Base-by-base conservation (phyloP, 805 yeast genomes). In the Ogataea sp. region DNA sequence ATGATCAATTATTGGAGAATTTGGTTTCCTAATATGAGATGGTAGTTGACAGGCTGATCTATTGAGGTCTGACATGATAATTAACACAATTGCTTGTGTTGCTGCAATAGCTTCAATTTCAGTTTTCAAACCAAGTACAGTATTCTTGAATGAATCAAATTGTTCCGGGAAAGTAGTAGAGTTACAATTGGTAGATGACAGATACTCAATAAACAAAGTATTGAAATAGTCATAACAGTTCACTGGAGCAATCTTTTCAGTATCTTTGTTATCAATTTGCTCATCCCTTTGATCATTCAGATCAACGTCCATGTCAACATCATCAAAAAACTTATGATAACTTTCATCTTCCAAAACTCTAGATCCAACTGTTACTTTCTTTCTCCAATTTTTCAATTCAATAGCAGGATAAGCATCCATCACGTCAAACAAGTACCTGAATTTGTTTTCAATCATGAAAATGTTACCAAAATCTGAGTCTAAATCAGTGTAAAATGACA, bases 151-250 rank as follows among this genome's bases (percentile, higher is more conserved):
- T 7, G 41, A 40, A n/a, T 45, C 48, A 28, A 50, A 39, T 13
- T 40, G 44, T 35, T 50, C 54, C 4, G 54, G 54, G 25, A 46
- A n/a, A n/a, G n/a, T n/a, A n/a, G n/a, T n/a, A 10, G 45, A 32
- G 1, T 43, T 28, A 36, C 26, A 43, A 35, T 42, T 34, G 32
- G 46, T 37, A 42, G 52, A n/a, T n/a, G n/a, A n/a, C n/a, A 51
- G 20, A 25, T 48, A 46, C 11, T 37, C 27, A 15, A 44, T 28
- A 25, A 48, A 47, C 20, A 52, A 24, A 31, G 36, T 38, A 39
- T 50, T 52, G 45, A 41, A 49, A 30, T 43, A 49, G 5, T 38
- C 28, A 31, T 42, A 49, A 18, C 34, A 20, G n/a, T 34, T 34
- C 20, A 36, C 14, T n/a, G 26, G 20, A 9, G 20, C 13, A 15